Evolutionary conservation across 768 basidiomycete species (phyloP).

Genomic region (Russula sp.): DNA sequence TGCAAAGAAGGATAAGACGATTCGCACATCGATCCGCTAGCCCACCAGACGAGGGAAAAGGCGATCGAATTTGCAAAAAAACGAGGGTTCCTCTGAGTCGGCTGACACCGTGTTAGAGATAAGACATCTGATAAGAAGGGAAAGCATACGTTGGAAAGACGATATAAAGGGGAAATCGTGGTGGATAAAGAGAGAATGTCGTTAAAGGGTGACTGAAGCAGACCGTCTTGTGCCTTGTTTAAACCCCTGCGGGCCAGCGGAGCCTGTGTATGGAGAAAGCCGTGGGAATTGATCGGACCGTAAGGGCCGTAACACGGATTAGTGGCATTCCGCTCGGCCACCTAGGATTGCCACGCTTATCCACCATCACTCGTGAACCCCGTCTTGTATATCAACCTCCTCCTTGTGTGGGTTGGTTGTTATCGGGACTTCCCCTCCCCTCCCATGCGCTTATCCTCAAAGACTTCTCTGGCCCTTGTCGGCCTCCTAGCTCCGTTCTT

Average conservation of each 20-base stretch:
- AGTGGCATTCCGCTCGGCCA: background rate
- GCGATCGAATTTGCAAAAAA: background rate
- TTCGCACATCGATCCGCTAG: background rate
- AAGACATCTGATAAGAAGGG: background rate
- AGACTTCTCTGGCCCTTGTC: slow-evolving; percentile 25
- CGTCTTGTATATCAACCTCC: slow-evolving; percentile 20
- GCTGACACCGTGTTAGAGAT: background rate
- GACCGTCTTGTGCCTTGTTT: too few relatives aligned
- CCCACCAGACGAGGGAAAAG: background rate
- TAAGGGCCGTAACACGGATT: slow-evolving; percentile 3
- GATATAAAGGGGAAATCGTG: slow-evolving; percentile 2
- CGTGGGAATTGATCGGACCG: slow-evolving; percentile 9
- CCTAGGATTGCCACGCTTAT: background rate
- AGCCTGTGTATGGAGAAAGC: background rate
- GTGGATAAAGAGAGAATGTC: slow-evolving; percentile 6
- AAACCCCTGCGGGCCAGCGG: too few relatives aligned
- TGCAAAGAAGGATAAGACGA: background rate
- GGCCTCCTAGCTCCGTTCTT: slow-evolving; percentile 27
- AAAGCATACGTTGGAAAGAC: background rate
- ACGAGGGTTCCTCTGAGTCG: background rate
- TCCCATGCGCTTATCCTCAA: slow-evolving; percentile 27
- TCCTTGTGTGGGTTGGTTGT: slow-evolving; percentile 5
- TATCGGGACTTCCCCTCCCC: slow-evolving; percentile 4
- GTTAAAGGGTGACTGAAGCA: background rate
- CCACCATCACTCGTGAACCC: too few relatives aligned